Evolutionary conservation across 345 rosid genomes (phyloP), one percentile per base, ranked within the genome.

Genomic region (Cardiospermum halicacabum): DNA sequence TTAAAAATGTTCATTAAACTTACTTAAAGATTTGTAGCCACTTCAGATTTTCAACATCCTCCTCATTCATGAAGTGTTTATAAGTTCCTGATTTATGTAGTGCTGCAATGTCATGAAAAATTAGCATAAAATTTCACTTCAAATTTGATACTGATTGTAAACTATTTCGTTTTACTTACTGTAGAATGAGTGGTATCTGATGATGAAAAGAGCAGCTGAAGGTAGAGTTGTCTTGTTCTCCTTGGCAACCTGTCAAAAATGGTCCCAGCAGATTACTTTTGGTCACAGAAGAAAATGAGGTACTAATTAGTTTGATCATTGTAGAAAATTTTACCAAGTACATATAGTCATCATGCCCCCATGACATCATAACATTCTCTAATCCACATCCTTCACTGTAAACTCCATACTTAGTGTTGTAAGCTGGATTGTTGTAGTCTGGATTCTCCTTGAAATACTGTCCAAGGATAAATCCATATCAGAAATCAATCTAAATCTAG

Each of bases 321-420:
- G 54, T 16, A 22, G 53, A 37, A 0, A 15, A 51, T 5, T n/a
- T 47, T 79, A 86, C 88, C 88, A 87, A 64, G 60, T 78, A 84
- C 93, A 87, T 84, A 72, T 87, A 87, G 40, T 87, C 90, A 31
- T 84, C 88, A 43, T 87, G 93, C 21, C 90, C 89, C 79, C 81
- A 82, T 3, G 93, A 84, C 88, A 87, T 87, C 76, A 76, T 30
- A 13, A 82, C 77, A 58, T 81, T 84, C 71, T 82, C 48, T 47
- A 84, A 78, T 55, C 93, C 90, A 24, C 88, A 84, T 34, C 85
- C 77, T 68, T 78, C 69, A 0, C 78, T 67, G 80, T 84, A 82
- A 51, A 76, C 81, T 60, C 90, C 93, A 59, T 68, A 69, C 62
- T 74, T 71, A 3, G 81, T 82, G 75, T 79, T 82, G 78, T 72